phyloP scores from a whole-genome alignment of 257 asterid species.

The Solanum habrochaites region DNA sequence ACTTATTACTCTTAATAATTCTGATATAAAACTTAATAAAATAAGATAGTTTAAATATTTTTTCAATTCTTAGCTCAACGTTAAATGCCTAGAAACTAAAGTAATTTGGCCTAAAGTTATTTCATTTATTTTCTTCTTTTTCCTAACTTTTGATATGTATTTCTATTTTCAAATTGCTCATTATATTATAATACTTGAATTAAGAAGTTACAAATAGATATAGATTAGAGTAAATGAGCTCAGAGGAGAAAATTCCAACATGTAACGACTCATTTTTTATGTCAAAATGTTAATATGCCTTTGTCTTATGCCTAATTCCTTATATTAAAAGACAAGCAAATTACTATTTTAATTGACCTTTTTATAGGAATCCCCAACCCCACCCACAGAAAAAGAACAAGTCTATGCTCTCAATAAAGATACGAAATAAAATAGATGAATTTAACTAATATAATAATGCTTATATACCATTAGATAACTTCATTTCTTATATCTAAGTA shows the following conservation, averaged over 20 bases:
- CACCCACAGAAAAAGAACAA: background rate
- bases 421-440: background rate
- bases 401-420: background rate
- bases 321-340: conserved; percentile 15
- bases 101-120: background rate
- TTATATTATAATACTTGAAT: background rate
- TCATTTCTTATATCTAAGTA: too few species aligned
- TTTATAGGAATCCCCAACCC: background rate
- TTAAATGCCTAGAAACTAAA: background rate
- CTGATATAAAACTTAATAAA: too few species aligned
- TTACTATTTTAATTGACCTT: conserved; percentile 4
- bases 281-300: conserved; percentile 32
- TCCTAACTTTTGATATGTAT: background rate
- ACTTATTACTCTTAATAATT: too few species aligned
- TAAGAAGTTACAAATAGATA: background rate
- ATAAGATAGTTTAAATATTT: too few species aligned
- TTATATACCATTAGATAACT: too few species aligned
- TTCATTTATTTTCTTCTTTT: background rate
- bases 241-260: conserved; percentile 35
- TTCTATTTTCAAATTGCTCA: background rate
- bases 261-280: conserved; percentile 33
- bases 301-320: conserved; percentile 36
- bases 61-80: too few species aligned
- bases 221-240: conserved; percentile 3
- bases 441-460: background rate